These are phyloP conservation scores for Stachybotrys echinatus DNA, from an alignment of 2,329 filamentous ascomycete genomes.

Conservation along the genomic window DNA sequence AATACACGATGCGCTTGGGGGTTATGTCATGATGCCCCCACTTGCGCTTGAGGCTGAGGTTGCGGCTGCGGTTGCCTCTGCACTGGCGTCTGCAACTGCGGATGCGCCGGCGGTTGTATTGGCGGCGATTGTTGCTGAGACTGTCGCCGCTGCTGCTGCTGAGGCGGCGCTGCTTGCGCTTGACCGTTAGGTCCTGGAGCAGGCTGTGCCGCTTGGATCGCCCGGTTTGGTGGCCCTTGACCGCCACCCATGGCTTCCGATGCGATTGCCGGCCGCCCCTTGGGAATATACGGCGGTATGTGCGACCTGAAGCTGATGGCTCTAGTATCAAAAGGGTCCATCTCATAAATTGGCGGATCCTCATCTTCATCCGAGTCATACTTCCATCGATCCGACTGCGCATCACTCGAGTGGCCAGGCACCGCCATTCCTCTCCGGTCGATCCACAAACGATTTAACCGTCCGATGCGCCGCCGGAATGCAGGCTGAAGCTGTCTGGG, in stretches of 20 bases:
- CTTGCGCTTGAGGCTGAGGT: conserved; percentile 20
- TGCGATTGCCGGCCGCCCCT: conserved; percentile 28
- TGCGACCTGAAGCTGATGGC: conserved; percentile 58
- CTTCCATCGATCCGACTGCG: conserved; percentile 68
- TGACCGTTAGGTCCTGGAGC: background rate
- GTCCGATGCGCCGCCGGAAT: conserved; percentile 79
- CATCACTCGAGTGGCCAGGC: conserved; percentile 33
- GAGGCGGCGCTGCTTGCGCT: conserved; percentile 9
- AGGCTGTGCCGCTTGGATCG: background rate
- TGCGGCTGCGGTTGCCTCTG: conserved; percentile 17
- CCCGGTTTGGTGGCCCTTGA: conserved; percentile 1
- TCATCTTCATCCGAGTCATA: conserved; percentile 86
- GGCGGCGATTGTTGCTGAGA: conserved; percentile 4
- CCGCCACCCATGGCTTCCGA: conserved; percentile 18
- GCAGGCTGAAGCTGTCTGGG: conserved; percentile 47
- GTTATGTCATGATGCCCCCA: conserved; percentile 13
- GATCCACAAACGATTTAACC: conserved; percentile 80
- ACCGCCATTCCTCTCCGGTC: conserved; percentile 68
- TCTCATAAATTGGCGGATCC: conserved; percentile 66
- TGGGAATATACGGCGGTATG: conserved; percentile 41
- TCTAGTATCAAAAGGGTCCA: conserved; percentile 64
- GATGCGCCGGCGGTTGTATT: conserved; percentile 7
- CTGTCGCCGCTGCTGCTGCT: background rate
- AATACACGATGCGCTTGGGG: background rate
- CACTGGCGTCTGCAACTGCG: background rate